Percentiles rank a stretch among this genome's conserved stretches.
Conservation (phyloP, 1,139 yeast species). For the Candida gigantensis region DNA sequence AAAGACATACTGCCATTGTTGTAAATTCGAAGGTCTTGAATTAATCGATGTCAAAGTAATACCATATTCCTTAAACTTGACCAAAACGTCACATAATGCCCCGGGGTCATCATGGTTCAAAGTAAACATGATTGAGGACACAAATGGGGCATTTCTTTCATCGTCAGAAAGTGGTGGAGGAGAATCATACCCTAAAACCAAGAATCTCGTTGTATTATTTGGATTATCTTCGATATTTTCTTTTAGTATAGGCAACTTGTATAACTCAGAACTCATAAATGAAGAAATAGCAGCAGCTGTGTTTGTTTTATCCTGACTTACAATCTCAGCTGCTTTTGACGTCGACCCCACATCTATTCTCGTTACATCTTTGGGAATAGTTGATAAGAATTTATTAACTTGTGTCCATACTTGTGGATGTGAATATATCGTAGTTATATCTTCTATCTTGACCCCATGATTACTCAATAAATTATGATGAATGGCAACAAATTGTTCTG, state of each 20-base stretch:
- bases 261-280: conserved; percentile 62
- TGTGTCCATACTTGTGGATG: conserved; percentile 99
- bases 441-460: conserved; percentile 39
- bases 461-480: conserved; percentile 73
- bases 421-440: conserved; percentile 65
- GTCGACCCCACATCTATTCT: conserved; percentile 75
- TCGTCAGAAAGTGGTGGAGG: conserved; percentile 11
- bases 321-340: conserved; percentile 76
- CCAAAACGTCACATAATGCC: conserved; percentile 67
- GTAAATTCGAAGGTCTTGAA: conserved; percentile 66
- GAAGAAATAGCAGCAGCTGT: conserved; percentile 50
- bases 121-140: conserved; percentile 66
- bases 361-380: conserved; percentile 38
- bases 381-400: conserved; percentile 55
- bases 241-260: conserved; percentile 57
- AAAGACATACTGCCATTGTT: conserved; percentile 83
- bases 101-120: conserved; percentile 73
- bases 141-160: conserved; percentile 11
- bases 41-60: conserved; percentile 71
- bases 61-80: conserved; percentile 55
- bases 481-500: conserved; percentile 80
- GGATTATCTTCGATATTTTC: conserved; percentile 66
- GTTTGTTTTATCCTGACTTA: conserved; percentile 39
- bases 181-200: conserved; percentile 52
- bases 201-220: conserved; percentile 82